A percentile compares a stretch with the other conserved stretches of the same genome.
These are phyloP conservation scores for Debaryomyces prosopidis DNA, from an alignment of 805 yeast species.

Conservation along the genomic window DNA sequence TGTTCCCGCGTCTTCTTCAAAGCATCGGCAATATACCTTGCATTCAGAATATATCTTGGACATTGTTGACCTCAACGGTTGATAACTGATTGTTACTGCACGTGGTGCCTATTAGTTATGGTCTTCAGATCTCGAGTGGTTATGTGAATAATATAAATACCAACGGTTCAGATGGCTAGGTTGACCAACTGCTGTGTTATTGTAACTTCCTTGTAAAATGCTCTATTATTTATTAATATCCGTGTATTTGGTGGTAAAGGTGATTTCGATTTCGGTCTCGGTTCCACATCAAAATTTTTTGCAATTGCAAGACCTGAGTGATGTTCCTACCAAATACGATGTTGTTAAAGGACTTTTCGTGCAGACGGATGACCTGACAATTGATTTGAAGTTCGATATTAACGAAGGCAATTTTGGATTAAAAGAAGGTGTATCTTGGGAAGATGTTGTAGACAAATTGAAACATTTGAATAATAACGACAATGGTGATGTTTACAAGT, in stretches of 20 bases:
- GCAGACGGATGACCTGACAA: slow-evolving; percentile 15
- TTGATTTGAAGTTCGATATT: slow-evolving; percentile 12
- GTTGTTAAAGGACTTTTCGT: slow-evolving; percentile 17
- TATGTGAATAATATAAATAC: too few relatives aligned
- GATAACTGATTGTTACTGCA: neutral
- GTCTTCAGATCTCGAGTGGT: too few relatives aligned
- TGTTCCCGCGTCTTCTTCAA: neutral
- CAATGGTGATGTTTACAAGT: slow-evolving; percentile 16
- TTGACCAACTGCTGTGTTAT: too few relatives aligned
- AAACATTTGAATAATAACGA: slow-evolving; percentile 11
- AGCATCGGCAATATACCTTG: neutral
- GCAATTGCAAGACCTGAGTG: neutral
- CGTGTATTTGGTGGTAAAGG: neutral
- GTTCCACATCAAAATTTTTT: slow-evolving; percentile 1
- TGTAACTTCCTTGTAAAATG: neutral
- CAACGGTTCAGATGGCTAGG: too few relatives aligned
- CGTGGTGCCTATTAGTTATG: neutral
- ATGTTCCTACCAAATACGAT: slow-evolving; percentile 7
- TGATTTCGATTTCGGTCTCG: neutral
- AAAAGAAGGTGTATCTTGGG: slow-evolving; percentile 20
- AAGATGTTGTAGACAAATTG: slow-evolving; percentile 15
- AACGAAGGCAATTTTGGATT: slow-evolving; percentile 23
- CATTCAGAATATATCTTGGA: slow-evolving; percentile 22
- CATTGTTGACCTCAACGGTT: slow-evolving; percentile 11
- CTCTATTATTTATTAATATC: neutral